Evolutionary conservation across 345 rosid species (phyloP), one percentile per base, ranked within the genome.

Genomic region (Arabis alpina): DNA sequence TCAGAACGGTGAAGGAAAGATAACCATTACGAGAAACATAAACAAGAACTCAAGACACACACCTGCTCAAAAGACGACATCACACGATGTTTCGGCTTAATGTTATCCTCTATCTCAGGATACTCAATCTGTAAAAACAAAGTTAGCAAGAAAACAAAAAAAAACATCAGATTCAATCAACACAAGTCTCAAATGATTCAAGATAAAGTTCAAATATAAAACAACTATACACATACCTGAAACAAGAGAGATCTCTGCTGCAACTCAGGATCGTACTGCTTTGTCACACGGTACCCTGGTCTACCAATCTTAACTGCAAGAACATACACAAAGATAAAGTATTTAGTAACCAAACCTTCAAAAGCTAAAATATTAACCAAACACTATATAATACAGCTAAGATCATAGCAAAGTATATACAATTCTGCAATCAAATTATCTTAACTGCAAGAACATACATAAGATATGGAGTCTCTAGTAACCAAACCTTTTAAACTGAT

Each of bases 51-150:
- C 41, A 37, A 19, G 32, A 49, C 11, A 36, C 77, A 13, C 63
- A 86, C 98, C 97, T 93, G 98, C 84, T 94, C 97, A 81, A 67
- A 88, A 40, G 99, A 85, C 36, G 99, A 94, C 99, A 94, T 94
- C 75, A 94, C 92, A 54, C 98, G 87, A 61, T 89, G 97, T 66
- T 93, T 86, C 10, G 98, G 99, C 82, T 82, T 94, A 37, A 84
- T 30, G 64, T 84, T 83, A 72, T 91, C 99, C 76, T 89, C 99
- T 73, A 94, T 94, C 77, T 94, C 99, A 51, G 98, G 99, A 86
- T 94, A 91, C 58, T 94, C 99, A 68, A 94, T 94, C 97, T 93
- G 79, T 56, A 57, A 37, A 37, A 52, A 28, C 49, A 51, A 34
- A 40, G 16, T 19, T 19, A 19, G 23, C 23, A 19, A 19, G 23